A percentile compares a stretch with the other conserved stretches of the same genome.
Evolutionary conservation across 176 grass and related monocot genomes (phyloP).

Genomic region (Bromus sterilis): DNA sequence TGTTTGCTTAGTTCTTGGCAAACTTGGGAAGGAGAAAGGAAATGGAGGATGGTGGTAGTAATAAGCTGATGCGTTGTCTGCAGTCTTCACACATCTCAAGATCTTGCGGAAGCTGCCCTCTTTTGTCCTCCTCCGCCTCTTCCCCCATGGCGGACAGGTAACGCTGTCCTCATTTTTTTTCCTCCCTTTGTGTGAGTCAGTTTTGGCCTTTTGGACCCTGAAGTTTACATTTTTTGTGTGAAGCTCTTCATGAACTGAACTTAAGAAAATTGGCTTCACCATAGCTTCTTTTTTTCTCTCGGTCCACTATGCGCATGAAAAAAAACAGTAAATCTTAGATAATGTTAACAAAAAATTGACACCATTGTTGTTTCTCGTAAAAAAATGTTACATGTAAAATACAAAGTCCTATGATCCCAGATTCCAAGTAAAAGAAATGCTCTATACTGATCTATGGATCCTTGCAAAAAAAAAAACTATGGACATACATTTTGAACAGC

Average conservation of each 20-base stretch:
- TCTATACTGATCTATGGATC: too few relatives aligned
- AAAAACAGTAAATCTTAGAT: too few relatives aligned
- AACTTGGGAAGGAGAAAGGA: background rate
- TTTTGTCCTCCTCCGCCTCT: conserved; percentile 30
- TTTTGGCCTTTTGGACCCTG: background rate
- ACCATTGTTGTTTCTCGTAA: too few relatives aligned
- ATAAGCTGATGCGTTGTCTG: background rate
- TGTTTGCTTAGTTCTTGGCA: background rate
- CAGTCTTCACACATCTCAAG: conserved; percentile 33
- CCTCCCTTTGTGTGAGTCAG: background rate
- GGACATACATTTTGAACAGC: too few relatives aligned
- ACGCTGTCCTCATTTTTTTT: conserved; percentile 13
- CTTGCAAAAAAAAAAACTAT: too few relatives aligned
- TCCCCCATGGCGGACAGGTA: conserved; percentile 19
- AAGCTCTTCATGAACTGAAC: background rate
- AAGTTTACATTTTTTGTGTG: background rate
- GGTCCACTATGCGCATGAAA: background rate
- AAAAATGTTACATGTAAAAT: too few relatives aligned
- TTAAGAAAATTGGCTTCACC: too few relatives aligned
- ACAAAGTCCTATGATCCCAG: too few relatives aligned
- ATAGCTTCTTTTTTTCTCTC: background rate
- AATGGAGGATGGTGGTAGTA: background rate
- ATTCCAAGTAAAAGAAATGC: too few relatives aligned
- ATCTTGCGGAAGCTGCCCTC: conserved; percentile 38
- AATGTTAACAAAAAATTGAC: too few relatives aligned